Evolutionary conservation across 2,329 filamentous ascomycete genomes (phyloP).

Genomic region (Mycosphaerella sp.): DNA sequence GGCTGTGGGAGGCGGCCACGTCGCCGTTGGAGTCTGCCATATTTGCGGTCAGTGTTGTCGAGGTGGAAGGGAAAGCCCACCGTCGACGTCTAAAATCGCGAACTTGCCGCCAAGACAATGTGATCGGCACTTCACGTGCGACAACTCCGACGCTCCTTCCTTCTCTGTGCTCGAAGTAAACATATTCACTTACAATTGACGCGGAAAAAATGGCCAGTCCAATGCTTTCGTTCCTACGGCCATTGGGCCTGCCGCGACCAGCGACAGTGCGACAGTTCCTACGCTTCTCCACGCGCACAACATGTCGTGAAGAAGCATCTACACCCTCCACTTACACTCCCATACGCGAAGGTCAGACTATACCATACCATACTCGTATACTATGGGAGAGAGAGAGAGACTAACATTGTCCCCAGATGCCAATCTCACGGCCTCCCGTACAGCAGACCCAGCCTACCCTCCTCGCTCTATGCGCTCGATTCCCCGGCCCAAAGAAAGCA

Average conservation of each 20-base stretch:
- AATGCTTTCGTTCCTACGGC: conserved; percentile 37
- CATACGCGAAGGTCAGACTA: conserved; percentile 7
- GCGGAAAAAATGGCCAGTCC: conserved; percentile 33
- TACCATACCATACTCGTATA: neutral
- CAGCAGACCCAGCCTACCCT: conserved; percentile 31
- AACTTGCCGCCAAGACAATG: neutral
- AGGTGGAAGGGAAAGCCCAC: too few relatives aligned
- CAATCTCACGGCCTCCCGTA: conserved; percentile 33
- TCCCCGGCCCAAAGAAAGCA: conserved; percentile 34
- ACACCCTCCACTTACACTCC: conserved; percentile 5
- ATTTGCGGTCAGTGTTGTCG: conserved; percentile 17
- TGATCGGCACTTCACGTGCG: neutral
- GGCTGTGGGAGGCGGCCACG: conserved; percentile 56
- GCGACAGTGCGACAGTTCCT: conserved; percentile 36
- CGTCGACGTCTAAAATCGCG: neutral
- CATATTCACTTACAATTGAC: conserved; percentile 2
- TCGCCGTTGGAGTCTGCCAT: conserved; percentile 37
- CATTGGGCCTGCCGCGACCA: conserved; percentile 35
- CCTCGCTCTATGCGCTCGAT: conserved; percentile 29
- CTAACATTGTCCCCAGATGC: conserved; percentile 20
- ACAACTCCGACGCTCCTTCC: neutral
- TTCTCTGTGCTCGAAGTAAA: neutral
- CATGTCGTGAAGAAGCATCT: conserved; percentile 28
- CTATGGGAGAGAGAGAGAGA: neutral
- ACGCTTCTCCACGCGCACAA: conserved; percentile 35